phyloP scores from a whole-genome alignment of 2,329 filamentous ascomycete species.

The Ophiostoma triangulosporum region DNA sequence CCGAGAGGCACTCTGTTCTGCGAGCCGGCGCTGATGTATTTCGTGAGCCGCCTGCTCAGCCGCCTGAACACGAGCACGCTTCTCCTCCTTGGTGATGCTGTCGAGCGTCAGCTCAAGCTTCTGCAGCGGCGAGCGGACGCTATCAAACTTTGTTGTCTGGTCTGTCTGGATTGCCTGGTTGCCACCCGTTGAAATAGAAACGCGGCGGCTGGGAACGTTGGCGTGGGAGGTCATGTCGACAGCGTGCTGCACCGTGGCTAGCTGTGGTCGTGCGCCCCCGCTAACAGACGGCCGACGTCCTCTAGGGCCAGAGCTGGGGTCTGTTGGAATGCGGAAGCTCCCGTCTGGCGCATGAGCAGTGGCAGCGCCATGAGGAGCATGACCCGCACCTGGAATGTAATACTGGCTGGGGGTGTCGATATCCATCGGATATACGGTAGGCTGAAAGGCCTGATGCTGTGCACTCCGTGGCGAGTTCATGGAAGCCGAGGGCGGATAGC shows the following conservation, averaged over 20 bases:
- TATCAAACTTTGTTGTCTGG: conserved; percentile 51
- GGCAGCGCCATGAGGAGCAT: background rate
- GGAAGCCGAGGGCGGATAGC: conserved; percentile 7
- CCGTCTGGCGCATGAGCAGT: background rate
- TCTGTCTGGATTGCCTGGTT: conserved; percentile 23
- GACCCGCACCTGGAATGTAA: conserved; percentile 17
- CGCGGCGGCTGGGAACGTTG: background rate
- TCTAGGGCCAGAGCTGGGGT: conserved; percentile 17
- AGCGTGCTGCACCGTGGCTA: conserved; percentile 6
- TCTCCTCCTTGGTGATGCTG: conserved; percentile 92
- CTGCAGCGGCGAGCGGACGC: conserved; percentile 81
- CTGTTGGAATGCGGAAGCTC: conserved; percentile 13
- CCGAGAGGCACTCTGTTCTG: background rate
- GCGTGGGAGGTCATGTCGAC: conserved; percentile 12
- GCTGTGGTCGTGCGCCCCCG: conserved; percentile 5
- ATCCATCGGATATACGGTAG: conserved; percentile 11
- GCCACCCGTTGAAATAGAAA: conserved; percentile 8
- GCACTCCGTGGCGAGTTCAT: conserved; percentile 6
- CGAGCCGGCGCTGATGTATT: conserved; percentile 28
- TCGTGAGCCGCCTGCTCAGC: conserved; percentile 64
- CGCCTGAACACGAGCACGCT: conserved; percentile 70
- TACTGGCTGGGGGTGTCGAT: conserved; percentile 18
- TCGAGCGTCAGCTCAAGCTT: conserved; percentile 82
- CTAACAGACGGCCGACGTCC: conserved; percentile 13
- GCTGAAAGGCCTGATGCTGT: conserved; percentile 13